These are phyloP conservation scores for Daldinia decipiens DNA, from an alignment of 495 filamentous ascomycete genomes.

Conservation along the genomic window DNA sequence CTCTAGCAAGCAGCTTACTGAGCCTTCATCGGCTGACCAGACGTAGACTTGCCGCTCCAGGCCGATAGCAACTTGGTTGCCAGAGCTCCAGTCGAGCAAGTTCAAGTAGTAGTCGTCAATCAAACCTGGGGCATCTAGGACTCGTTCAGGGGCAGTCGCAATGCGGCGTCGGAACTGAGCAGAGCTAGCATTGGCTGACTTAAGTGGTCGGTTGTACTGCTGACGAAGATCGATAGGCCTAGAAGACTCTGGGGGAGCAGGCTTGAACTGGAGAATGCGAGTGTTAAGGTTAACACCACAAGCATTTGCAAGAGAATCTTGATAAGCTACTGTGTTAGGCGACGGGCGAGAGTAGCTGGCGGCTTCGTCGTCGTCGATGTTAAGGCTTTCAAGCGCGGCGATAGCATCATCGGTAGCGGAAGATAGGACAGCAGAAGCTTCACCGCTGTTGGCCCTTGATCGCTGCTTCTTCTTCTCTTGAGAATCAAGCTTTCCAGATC, in stretches of 20 bases:
- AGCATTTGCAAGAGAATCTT: slow-evolving; percentile 89
- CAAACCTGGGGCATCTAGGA: slow-evolving; percentile 95
- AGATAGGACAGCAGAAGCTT: slow-evolving; percentile 77
- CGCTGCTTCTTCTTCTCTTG: slow-evolving; percentile 72
- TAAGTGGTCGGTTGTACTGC: slow-evolving; percentile 97
- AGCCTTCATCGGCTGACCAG: slow-evolving; percentile 96
- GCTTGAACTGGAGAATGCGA: slow-evolving; percentile 98
- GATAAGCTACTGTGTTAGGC: slow-evolving; percentile 88
- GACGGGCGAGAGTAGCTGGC: slow-evolving; percentile 76
- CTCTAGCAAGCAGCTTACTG: slow-evolving; percentile 87
- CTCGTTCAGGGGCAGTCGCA: slow-evolving; percentile 92
- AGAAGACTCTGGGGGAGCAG: slow-evolving; percentile 92
- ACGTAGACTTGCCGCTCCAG: slow-evolving; percentile 97
- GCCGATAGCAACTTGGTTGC: slow-evolving; percentile 97
- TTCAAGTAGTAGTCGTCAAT: slow-evolving; percentile 99
- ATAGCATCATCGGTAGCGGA: slow-evolving; percentile 80
- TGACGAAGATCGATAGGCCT: slow-evolving; percentile 97
- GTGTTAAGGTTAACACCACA: slow-evolving; percentile 94
- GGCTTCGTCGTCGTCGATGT: slow-evolving; percentile 65
- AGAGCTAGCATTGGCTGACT: slow-evolving; percentile 72
- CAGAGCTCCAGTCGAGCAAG: slow-evolving; percentile 95
- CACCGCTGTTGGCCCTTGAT: slow-evolving; percentile 71
- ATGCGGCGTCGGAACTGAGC: slow-evolving; percentile 91
- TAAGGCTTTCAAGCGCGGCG: slow-evolving; percentile 80
- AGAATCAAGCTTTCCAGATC: slow-evolving; percentile 79